Base-by-base conservation (phyloP, 441 rosid genomes). In the Croton setiger region DNA sequence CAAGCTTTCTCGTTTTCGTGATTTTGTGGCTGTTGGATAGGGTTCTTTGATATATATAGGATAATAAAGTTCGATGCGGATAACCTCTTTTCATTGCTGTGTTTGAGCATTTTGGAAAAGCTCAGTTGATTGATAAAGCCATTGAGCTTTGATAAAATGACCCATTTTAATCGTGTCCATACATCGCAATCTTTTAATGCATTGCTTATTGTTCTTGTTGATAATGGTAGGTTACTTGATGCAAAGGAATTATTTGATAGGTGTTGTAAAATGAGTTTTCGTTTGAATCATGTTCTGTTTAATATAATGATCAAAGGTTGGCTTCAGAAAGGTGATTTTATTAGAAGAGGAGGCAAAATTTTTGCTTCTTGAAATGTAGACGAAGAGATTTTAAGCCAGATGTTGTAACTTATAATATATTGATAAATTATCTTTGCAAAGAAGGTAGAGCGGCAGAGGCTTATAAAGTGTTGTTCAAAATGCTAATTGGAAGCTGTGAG, bases 361-460 rank as follows among this genome's bases (percentile, higher is more conserved):
- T 66, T 33, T 93, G 72, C 83, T 93, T 5, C 48, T 72, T 41
- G 95, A 93, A 84, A 91, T 93, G 96, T 88, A 86, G 85, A 87
- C 79, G 70, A 82, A 88, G 73, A 67, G 83, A 75, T 79, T 86
- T 51, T n/a, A 89, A 84, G 41, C 92, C 93, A 2, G 98, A 93
- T 80, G 92, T 83, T 68, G 95, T 89, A 62, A 82, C 76, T 27
- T 89, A 89, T 55, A 91, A 88, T 70, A 88, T 91, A 64, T 59
- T 91, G 79, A 78, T 93, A 18, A 93, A 87, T 69, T 78, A 87
- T 79, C 79, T 93, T 23, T 87, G 97, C 64, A 78, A 76, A 80
- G 93, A 82, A 36, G 79, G 86, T 63, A 86, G 80, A 77, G 79
- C 62, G 0, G 64, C 73, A 0, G 96, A 91, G 73, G 97, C 95